Evolutionary conservation across 2,329 filamentous ascomycete genomes (phyloP).

Genomic region (Fusarium napiforme): DNA sequence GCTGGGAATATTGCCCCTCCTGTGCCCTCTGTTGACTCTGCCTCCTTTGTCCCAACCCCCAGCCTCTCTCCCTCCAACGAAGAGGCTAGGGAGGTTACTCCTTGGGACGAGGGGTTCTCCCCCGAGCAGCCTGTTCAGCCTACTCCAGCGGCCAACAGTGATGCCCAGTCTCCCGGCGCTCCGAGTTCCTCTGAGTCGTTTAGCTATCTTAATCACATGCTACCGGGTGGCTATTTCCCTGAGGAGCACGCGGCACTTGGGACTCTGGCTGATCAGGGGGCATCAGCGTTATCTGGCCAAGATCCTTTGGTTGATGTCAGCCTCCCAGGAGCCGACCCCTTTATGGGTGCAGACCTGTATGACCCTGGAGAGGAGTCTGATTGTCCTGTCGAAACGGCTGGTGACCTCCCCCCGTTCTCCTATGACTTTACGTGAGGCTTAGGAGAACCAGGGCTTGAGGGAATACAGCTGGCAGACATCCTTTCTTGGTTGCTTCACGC

Average conservation of each 20-base stretch:
- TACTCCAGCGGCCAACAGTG: background rate
- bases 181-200: too few relatives aligned
- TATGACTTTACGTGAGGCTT: background rate
- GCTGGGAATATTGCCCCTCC: background rate
- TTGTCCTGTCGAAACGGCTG: background rate
- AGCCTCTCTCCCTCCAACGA: fast-evolving
- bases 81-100: fast-evolving
- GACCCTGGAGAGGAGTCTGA: too few relatives aligned
- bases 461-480: background rate
- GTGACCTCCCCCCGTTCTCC: fast-evolving
- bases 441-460: fast-evolving
- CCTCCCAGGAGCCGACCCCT: fast-evolving
- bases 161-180: background rate
- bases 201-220: fast-evolving
- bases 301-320: fast-evolving
- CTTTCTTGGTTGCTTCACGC: fast-evolving
- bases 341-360: too few relatives aligned
- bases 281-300: too few relatives aligned
- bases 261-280: background rate
- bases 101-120: background rate
- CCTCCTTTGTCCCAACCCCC: fast-evolving
- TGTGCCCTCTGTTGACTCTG: background rate
- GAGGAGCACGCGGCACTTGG: background rate
- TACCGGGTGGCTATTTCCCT: background rate
- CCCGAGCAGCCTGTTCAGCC: background rate